Evolutionary conservation across 2,329 filamentous ascomycete genomes (phyloP).

Genomic region (Samsoniella hepiali): DNA sequence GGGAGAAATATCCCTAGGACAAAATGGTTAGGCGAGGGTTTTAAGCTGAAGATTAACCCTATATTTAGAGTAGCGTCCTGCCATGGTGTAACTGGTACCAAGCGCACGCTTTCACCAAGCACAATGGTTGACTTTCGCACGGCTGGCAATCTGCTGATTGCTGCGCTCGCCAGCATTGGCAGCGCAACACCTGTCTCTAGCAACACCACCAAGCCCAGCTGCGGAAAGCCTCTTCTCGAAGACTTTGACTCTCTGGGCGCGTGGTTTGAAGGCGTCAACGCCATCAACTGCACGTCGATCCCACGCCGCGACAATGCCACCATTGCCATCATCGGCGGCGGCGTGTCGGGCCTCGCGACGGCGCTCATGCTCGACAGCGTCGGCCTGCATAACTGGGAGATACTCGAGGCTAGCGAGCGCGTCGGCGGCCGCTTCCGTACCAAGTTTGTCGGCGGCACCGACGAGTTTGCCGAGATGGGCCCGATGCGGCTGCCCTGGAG

Average conservation of each 20-base stretch:
- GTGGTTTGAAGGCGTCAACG: conserved; percentile 39
- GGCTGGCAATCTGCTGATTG: neutral
- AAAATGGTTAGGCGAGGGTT: neutral
- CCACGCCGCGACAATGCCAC: conserved; percentile 23
- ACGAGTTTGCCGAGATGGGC: conserved; percentile 38
- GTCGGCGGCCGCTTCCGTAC: conserved; percentile 44
- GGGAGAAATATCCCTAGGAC: neutral
- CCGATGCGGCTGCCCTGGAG: conserved; percentile 43
- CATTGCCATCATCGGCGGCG: conserved; percentile 36
- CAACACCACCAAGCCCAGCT: neutral
- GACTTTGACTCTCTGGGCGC: conserved; percentile 34
- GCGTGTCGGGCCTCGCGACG: conserved; percentile 30
- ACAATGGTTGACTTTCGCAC: neutral
- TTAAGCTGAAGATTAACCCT: neutral
- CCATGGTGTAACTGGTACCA: no score
- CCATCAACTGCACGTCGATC: conserved; percentile 30
- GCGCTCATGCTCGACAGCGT: conserved; percentile 40
- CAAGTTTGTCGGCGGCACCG: conserved; percentile 38
- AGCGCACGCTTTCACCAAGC: neutral
- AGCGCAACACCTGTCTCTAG: neutral
- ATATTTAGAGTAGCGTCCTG: neutral
- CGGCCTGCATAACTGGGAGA: conserved; percentile 43
- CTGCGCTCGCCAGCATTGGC: conserved; percentile 6
- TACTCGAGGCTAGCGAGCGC: conserved; percentile 40
- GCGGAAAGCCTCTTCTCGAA: conserved; percentile 14